phyloP scores from a whole-genome alignment of 2,329 filamentous ascomycete genomes.

The Tolypocladium sp. region DNA sequence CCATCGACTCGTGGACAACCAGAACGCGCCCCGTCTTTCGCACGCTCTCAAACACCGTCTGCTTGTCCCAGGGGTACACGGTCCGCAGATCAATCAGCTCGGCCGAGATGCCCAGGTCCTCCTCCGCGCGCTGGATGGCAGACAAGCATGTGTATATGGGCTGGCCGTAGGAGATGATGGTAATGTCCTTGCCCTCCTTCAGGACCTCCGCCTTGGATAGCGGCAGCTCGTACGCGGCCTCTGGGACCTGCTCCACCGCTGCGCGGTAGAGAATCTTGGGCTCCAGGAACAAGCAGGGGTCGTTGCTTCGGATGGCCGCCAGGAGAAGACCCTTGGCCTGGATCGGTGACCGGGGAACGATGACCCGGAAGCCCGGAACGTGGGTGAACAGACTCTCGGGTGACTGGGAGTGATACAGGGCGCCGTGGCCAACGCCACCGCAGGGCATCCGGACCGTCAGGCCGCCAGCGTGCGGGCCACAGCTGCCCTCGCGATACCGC shows the following conservation, averaged over 20 bases:
- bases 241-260: conserved; percentile 83
- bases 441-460: conserved; percentile 85
- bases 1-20: conserved; percentile 87
- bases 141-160: conserved; percentile 76
- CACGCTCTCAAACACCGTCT: conserved; percentile 72
- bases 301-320: conserved; percentile 67
- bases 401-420: conserved; percentile 79
- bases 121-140: conserved; percentile 65
- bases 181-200: conserved; percentile 71
- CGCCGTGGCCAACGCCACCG: conserved; percentile 83
- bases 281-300: conserved; percentile 89
- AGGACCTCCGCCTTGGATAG: conserved; percentile 79
- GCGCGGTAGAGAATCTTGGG: conserved; percentile 89
- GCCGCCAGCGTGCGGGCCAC: conserved; percentile 58
- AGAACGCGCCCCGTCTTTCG: conserved; percentile 79
- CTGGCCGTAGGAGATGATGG: conserved; percentile 81
- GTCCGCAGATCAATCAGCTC: conserved; percentile 86
- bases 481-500: conserved; percentile 61
- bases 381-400: conserved; percentile 85
- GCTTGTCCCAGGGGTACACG: conserved; percentile 84
- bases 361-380: conserved; percentile 73
- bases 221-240: conserved; percentile 71
- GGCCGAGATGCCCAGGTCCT: conserved; percentile 65
- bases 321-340: conserved; percentile 85
- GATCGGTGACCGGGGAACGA: conserved; percentile 75